Conservation (phyloP, 441 rosid species). For the Mallotus japonicus region DNA sequence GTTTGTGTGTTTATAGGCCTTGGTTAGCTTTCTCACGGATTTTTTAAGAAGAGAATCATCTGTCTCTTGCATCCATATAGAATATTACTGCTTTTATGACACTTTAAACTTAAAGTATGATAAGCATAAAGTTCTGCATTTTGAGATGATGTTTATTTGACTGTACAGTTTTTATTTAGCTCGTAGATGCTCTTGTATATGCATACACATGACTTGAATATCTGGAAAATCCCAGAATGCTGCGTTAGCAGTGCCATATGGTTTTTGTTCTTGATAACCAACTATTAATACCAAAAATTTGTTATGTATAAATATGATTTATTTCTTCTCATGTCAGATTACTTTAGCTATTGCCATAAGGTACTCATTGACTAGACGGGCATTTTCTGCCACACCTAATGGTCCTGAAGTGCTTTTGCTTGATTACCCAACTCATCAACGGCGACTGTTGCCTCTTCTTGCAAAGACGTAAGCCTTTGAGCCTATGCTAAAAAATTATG, state of each 20-base stretch:
- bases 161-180: not conserved
- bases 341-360: conserved; percentile 79
- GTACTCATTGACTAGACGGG: conserved; percentile 79
- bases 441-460: conserved; percentile 85
- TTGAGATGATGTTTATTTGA: not conserved
- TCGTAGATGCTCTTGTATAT: not conserved
- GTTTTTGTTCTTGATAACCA: not conserved
- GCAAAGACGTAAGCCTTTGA: conserved; percentile 70
- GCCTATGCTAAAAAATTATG: not conserved
- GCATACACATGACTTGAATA: not conserved
- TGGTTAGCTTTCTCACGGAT: not conserved
- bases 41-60: not conserved
- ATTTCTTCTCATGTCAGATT: conserved; percentile 40
- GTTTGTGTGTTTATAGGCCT: not conserved
- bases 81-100: not conserved
- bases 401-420: conserved; percentile 86
- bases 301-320: not conserved
- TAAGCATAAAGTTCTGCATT: not conserved
- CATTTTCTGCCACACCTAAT: conserved; percentile 66
- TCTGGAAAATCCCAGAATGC: not conserved
- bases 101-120: not conserved
- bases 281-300: not conserved
- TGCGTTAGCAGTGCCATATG: not conserved
- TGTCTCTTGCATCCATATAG: not conserved
- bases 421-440: conserved; percentile 93